phyloP scores from a whole-genome alignment of 1,284 basidiomycete genomes.

The Rugiboletus extremiorientalis region DNA sequence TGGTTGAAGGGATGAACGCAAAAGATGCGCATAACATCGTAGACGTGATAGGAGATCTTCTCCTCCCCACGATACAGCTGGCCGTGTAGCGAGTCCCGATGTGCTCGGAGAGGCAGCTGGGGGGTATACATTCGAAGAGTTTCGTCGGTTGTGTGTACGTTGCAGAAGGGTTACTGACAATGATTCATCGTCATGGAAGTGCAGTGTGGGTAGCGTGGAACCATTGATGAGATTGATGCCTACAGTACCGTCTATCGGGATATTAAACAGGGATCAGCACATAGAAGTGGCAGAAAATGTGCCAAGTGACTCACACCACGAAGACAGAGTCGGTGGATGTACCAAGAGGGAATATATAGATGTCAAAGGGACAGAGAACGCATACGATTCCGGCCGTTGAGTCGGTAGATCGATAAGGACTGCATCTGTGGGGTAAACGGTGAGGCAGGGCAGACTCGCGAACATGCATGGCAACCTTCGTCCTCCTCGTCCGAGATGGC shows the following conservation, averaged over 20 bases:
- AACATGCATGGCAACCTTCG: conserved; percentile 50
- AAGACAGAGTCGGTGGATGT: conserved; percentile 79
- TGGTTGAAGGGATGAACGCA: conserved; percentile 78
- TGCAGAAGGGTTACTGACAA: conserved; percentile 66
- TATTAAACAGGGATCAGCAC: not conserved
- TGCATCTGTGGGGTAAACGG: conserved; percentile 49
- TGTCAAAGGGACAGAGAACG: conserved; percentile 89
- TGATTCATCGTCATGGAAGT: conserved; percentile 97
- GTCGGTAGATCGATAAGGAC: conserved; percentile 78
- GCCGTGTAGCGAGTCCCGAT: conserved; percentile 42
- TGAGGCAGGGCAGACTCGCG: not conserved
- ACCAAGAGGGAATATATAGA: conserved; percentile 90
- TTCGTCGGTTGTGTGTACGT: conserved; percentile 29
- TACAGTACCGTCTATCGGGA: conserved; percentile 65
- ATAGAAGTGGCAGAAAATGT: conserved; percentile 1
- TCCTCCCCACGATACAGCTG: conserved; percentile 73
- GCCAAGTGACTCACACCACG: conserved; percentile 71
- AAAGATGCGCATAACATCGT: conserved; percentile 68
- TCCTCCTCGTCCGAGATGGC: conserved; percentile 61
- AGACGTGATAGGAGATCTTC: conserved; percentile 79
- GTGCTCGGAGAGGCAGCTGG: conserved; percentile 50
- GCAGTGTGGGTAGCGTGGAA: conserved; percentile 85
- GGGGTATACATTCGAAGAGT: conserved; percentile 56
- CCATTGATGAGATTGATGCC: conserved; percentile 87
- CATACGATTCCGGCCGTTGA: conserved; percentile 83